Evolutionary conservation across 345 rosid genomes (phyloP).

Genomic region (Cardiospermum halicacabum): DNA sequence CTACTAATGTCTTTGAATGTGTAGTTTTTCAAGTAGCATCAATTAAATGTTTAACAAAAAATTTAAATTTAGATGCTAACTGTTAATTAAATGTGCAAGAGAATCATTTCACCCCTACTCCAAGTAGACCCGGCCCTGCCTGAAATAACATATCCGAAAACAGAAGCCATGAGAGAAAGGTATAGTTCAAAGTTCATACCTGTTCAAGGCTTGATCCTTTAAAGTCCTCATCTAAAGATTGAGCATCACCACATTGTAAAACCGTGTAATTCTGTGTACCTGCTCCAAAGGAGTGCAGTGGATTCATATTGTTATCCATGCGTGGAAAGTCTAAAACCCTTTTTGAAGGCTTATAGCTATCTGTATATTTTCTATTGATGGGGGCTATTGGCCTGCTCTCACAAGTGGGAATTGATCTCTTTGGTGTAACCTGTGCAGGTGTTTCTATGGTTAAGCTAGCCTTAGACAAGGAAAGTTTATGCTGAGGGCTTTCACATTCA

Average conservation of each 20-base stretch:
- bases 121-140: too few species aligned
- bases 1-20: too few species aligned
- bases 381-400: constrained; percentile 19
- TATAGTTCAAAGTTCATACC: too few species aligned
- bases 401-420: constrained; percentile 27
- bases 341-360: constrained; percentile 35
- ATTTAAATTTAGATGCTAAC: too few species aligned
- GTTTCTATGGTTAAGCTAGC: constrained; percentile 29
- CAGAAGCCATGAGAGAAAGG: too few species aligned
- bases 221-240: background rate
- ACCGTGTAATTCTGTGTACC: constrained; percentile 9
- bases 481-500: constrained; percentile 28
- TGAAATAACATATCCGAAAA: too few species aligned
- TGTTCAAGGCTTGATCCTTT: background rate
- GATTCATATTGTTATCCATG: constrained; percentile 18
- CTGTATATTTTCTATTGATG: constrained; percentile 10
- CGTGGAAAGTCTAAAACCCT: constrained; percentile 37
- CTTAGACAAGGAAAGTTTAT: constrained; percentile 19
- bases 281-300: background rate
- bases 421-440: constrained; percentile 45
- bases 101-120: too few species aligned
- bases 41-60: too few species aligned
- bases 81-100: too few species aligned
- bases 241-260: constrained; percentile 7
- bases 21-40: too few species aligned